phyloP scores from a whole-genome alignment of 2,329 filamentous ascomycete species.

The Corniculantispora saksenae region DNA sequence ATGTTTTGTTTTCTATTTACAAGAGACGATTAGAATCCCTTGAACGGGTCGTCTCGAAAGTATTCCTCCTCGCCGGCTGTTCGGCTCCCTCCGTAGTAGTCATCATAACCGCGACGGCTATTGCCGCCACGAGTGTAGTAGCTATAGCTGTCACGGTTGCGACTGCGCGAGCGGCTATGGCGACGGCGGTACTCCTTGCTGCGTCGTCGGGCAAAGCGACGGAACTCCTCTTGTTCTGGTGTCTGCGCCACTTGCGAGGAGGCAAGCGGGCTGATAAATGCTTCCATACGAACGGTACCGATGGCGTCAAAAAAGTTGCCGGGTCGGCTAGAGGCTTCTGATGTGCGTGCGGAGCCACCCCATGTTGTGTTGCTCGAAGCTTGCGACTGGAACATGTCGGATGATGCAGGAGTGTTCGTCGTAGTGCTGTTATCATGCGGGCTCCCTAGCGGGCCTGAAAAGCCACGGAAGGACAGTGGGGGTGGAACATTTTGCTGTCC shows the following conservation, averaged over 20 bases:
- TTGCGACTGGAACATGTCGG: conserved; percentile 61
- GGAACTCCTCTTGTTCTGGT: conserved; percentile 53
- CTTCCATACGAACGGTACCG: conserved; percentile 94
- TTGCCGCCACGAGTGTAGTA: conserved; percentile 45
- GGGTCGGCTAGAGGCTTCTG: conserved; percentile 54
- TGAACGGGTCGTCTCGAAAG: conserved; percentile 62
- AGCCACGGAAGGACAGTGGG: conserved; percentile 74
- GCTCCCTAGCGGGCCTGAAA: conserved; percentile 59
- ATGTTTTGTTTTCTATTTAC: neutral
- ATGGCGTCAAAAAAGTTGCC: conserved; percentile 81
- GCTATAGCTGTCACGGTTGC: conserved; percentile 57
- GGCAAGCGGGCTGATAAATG: conserved; percentile 75
- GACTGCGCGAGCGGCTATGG: conserved; percentile 54
- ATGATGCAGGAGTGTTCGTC: conserved; percentile 59
- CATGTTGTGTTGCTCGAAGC: conserved; percentile 47
- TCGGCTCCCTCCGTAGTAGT: conserved; percentile 49
- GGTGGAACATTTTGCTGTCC: conserved; percentile 62
- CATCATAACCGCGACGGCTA: conserved; percentile 46
- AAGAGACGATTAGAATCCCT: conserved; percentile 51
- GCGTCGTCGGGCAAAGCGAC: conserved; percentile 48
- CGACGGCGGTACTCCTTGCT: conserved; percentile 58
- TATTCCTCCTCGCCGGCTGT: conserved; percentile 57
- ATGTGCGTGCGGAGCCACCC: conserved; percentile 53
- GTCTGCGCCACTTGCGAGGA: conserved; percentile 49
- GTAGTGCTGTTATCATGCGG: conserved; percentile 54